Evolutionary conservation across 129 eudicot genomes (phyloP), one percentile per base, ranked within the genome.

Genomic region (Helianthus tuberosus): DNA sequence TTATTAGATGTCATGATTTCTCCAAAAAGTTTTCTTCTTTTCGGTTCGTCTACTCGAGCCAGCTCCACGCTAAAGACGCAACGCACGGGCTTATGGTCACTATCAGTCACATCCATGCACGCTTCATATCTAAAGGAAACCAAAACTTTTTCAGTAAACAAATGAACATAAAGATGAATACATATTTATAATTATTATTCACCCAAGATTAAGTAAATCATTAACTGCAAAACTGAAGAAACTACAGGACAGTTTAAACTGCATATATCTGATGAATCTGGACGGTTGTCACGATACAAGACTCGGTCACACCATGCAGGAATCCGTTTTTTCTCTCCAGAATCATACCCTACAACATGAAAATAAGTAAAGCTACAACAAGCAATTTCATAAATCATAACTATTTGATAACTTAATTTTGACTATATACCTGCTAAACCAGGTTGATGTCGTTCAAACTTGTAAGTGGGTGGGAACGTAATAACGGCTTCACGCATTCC

Each of bases 261-360:
- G 93, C 98, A 94, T 46, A 83, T 74, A 64, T 96, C 88, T 47
- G 57, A 82, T 71, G 88, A 82, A 80, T 84, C 78, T 14, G 85
- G 77, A 59, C 97, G 96, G 83, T 77, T 94, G 77, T 94, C 98
- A 43, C 98, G 97, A 71, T 82, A 94, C 50, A 94, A 65, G 39
- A 94, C 83, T 71, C 98, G 85, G 75, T 94, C 98, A 66, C 98
- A 94, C 98, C 98, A 94, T 66, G 98, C 98, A 80, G 98, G 98
- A 82, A 94, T 87, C 4, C 97, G 97, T 67, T 85, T 94, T 77
- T 94, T 94, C 80, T 94, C 98, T 44, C 98, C 97, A 58, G 98
- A 89, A 78, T 90, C 98, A 86, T 94, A 94, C 48, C 98, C 98
- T 94, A 66, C 46, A 49, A 84, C 46, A 63, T 27, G 48, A 61